Conservation (phyloP, 345 rosid genomes). For the Aegle marmelos region DNA sequence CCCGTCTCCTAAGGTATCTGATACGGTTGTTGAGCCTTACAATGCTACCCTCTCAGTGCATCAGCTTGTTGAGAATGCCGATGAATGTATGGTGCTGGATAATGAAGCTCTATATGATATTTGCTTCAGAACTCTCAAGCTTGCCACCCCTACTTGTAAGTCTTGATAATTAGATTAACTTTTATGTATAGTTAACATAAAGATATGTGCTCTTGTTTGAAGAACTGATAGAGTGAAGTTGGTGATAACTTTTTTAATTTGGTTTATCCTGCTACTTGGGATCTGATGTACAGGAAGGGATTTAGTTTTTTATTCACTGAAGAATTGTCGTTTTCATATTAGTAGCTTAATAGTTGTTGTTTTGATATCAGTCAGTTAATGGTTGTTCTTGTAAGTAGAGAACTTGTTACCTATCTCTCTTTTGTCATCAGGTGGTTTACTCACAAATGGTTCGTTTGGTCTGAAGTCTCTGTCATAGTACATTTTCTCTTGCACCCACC, state of each 20-base stretch:
- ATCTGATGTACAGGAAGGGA: background rate
- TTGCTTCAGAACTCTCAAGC: conserved; percentile 30
- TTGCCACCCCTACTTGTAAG: conserved; percentile 30
- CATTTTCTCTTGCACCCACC: background rate
- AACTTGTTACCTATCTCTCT: background rate
- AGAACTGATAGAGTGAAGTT: background rate
- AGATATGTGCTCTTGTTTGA: background rate
- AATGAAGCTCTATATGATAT: conserved; percentile 30
- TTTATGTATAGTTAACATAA: background rate
- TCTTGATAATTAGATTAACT: background rate
- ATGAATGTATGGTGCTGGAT: conserved; percentile 30
- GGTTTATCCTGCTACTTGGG: background rate
- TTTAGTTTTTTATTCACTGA: background rate
- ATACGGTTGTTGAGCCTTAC: conserved; percentile 30
- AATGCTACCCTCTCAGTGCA: conserved; percentile 30
- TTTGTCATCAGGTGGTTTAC: background rate
- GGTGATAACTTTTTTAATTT: background rate
- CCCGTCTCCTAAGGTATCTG: conserved; percentile 32
- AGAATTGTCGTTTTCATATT: background rate
- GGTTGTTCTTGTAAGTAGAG: background rate
- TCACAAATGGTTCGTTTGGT: conserved; percentile 10
- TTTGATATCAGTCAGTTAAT: background rate
- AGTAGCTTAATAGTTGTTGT: background rate
- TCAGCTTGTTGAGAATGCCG: conserved; percentile 30
- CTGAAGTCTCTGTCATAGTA: background rate